Evolutionary conservation across 1,284 basidiomycete species (phyloP).

Genomic region (Porogramme epimiltina): DNA sequence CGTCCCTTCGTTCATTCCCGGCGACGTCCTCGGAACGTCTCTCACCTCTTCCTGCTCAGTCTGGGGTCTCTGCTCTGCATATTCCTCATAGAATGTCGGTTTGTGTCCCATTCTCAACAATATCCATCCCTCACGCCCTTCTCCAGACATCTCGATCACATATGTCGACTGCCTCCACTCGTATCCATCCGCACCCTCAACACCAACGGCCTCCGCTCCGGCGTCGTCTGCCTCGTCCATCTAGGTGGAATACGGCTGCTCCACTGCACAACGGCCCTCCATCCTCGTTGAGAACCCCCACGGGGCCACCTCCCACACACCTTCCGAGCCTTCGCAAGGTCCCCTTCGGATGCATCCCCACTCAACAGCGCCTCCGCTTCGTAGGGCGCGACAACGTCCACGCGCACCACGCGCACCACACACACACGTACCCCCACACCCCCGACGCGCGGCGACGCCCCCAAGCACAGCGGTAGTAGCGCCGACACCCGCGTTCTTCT

Average conservation of each 20-base stretch:
- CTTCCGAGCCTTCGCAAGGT: background rate
- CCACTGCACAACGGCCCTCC: background rate
- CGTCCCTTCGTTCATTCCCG: constrained; percentile 33
- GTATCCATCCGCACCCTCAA: constrained; percentile 53
- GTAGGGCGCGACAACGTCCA: constrained; percentile 7
- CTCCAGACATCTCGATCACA: constrained; percentile 65
- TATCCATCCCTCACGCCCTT: background rate
- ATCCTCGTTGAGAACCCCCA: constrained; percentile 7
- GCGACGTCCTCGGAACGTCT: background rate
- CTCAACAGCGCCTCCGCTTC: constrained; percentile 2
- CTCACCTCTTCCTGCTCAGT: constrained; percentile 35
- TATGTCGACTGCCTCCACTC: constrained; percentile 71
- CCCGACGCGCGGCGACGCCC: background rate
- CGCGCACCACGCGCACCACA: too few species aligned
- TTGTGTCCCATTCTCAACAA: background rate
- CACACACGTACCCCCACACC: background rate
- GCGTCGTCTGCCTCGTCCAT: constrained; percentile 18
- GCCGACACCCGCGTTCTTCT: constrained; percentile 24
- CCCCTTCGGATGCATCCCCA: background rate
- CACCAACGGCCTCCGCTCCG: constrained; percentile 32
- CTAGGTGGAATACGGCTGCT: constrained; percentile 4
- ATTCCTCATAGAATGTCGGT: constrained; percentile 77
- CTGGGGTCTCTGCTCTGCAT: constrained; percentile 65
- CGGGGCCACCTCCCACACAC: background rate
- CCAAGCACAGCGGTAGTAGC: background rate